phyloP scores from a whole-genome alignment of 768 basidiomycete genomes.

The Mycena galericulata region DNA sequence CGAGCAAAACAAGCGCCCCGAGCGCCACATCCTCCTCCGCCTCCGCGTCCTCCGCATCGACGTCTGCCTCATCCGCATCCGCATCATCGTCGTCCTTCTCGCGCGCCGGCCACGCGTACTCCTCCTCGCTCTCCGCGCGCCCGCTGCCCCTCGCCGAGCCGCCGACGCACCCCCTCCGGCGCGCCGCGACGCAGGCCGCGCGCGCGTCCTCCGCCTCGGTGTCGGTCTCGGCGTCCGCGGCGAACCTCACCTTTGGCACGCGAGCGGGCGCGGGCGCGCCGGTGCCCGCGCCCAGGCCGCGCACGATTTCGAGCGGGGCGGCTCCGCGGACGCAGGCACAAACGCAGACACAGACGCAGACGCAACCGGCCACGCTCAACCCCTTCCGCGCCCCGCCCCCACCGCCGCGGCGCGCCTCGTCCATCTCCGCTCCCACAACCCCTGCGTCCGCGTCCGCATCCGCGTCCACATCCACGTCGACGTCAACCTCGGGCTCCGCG shows the following conservation, averaged over 20 bases:
- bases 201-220: no score
- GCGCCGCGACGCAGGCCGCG: slow-evolving; percentile 7
- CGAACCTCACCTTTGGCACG: no score
- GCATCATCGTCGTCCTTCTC: no score
- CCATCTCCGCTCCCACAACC: slow-evolving; percentile 1
- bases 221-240: no score
- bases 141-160: background rate
- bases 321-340: background rate
- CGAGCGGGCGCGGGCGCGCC: no score
- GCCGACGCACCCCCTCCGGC: slow-evolving; percentile 25
- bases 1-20: no score
- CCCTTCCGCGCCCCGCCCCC: slow-evolving; percentile 19
- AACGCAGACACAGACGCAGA: background rate
- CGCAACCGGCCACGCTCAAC: background rate
- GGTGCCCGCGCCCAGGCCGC: no score
- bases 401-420: slow-evolving; percentile 22
- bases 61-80: background rate
- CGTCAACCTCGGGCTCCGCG: no score
- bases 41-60: background rate
- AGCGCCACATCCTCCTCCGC: background rate
- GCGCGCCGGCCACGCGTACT: slow-evolving; percentile 2
- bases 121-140: slow-evolving; percentile 2
- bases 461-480: background rate
- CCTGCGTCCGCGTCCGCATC: background rate
- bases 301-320: no score